A percentile compares a stretch with the other conserved stretches of the same genome.
Evolutionary conservation across 345 rosid genomes (phyloP).

Genomic region (Geranium rotundifolium): DNA sequence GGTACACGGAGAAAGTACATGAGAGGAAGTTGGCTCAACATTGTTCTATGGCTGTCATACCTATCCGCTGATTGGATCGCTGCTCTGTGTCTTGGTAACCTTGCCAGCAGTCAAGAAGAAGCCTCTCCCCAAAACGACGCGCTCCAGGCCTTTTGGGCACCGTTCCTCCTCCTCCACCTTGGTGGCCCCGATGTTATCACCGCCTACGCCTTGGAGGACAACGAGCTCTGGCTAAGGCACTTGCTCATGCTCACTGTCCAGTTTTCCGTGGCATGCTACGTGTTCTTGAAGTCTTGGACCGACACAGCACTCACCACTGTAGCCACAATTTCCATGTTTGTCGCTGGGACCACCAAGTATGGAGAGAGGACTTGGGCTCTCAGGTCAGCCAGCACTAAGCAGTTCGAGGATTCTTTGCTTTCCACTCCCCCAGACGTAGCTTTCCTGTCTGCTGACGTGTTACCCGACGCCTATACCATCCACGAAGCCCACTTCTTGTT

Average conservation of each 20-base stretch:
- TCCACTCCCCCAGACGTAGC: slow-evolving; percentile 7
- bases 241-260: slow-evolving; percentile 11
- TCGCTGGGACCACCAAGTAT: slow-evolving; percentile 30
- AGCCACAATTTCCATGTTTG: slow-evolving; percentile 18
- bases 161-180: slow-evolving; percentile 21
- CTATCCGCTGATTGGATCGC: slow-evolving; percentile 19
- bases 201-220: slow-evolving; percentile 25
- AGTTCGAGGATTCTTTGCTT: slow-evolving; percentile 20
- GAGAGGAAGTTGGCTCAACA: neutral
- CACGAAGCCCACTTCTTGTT: slow-evolving; percentile 15
- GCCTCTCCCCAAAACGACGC: neutral
- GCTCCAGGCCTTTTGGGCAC: slow-evolving; percentile 20
- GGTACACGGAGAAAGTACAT: slow-evolving; percentile 12
- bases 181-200: slow-evolving; percentile 23
- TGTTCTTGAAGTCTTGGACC: slow-evolving; percentile 19
- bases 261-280: slow-evolving; percentile 15
- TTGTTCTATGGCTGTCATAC: slow-evolving; percentile 17
- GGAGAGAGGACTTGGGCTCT: slow-evolving; percentile 30
- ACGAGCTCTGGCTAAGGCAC: slow-evolving; percentile 25
- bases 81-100: slow-evolving; percentile 15
- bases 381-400: slow-evolving; percentile 26
- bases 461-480: neutral
- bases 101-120: slow-evolving; percentile 7
- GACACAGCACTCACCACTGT: slow-evolving; percentile 10
- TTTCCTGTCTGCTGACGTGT: neutral